Evolutionary conservation across 441 rosid genomes (phyloP), one percentile per base, ranked within the genome.

Genomic region (Cnidoscolus chayamansa): DNA sequence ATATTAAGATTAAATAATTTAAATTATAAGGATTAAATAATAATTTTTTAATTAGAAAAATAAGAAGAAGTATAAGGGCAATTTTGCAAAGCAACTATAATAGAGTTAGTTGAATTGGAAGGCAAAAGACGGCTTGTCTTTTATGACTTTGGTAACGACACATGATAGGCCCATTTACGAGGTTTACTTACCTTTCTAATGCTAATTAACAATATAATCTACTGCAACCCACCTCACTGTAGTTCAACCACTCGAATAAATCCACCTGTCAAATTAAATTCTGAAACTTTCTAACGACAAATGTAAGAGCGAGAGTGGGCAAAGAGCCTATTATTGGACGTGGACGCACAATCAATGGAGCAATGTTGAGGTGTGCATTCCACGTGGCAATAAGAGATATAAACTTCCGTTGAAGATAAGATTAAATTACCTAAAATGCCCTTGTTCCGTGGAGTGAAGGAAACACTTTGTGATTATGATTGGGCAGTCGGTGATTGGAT

Each of bases 361-460:
- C 8, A 17, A 17, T 13, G 10, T 43, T 7, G 12, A 19, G n/a
- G 1, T 31, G 5, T 25, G 48, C 2, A 11, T 0, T 49, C 70
- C 76, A 57, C 65, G 64, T 65, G 76, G 65, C 64, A 65, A 48
- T 1, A 45, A 1, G 50, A 43, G 45, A 25, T n/a, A 0, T 35
- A 5, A 1, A 20, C 0, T 31, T 57, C 30, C 25, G 0, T 25
- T 13, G 0, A 2, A 15, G 1, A 60, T 11, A 40, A 16, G 7
- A 1, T 13, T 32, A 10, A 76, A 49, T 78, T 72, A 80, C 83
- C 83, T 10, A 74, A 58, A 63, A 43, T 67, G 30, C 72, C 78
- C 76, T 37, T 20, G 10, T 82, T 70, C 16, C 73, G 77, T 71
- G 77, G 57, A 72, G 74, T 37, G 48, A 15, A 15, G 75, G 75